Base-by-base conservation (phyloP, 2,329 filamentous ascomycete species). In the Talaromyces marneffei region DNA sequence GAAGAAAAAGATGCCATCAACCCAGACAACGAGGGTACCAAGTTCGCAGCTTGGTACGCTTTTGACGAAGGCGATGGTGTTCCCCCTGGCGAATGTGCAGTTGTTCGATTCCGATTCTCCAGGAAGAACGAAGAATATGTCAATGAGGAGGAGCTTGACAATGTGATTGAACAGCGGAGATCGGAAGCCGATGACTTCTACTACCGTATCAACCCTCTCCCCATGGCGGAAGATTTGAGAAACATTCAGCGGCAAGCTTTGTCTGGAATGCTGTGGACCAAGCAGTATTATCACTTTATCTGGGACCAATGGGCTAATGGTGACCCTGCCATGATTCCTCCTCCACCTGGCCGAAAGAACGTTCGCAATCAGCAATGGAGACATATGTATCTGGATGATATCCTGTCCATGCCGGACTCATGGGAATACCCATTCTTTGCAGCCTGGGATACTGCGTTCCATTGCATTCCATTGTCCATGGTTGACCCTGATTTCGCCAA, bases 371-470 rank as follows among this genome's bases (percentile, higher is more conserved):
- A 85, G 39, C 86, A 95, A 65, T 97, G 94, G 94, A 95, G 90
- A 71, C 93, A 97, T 75, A 87, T 97, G 83, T 85, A 97, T 75
- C 86, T 96, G 68, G 94, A 97, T 67, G 93, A 97, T 72, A 92
- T 97, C 64, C 76, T 97, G 35, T 97, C 93, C 0, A 97, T 97
- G 93, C 94, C 93, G 0, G 93, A 97, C 74, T 96, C 92, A 0
- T 97, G 93, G 93, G 93, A 97, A 71, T 97, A 97, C 69, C 93
- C 93, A 0, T 97, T 97, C 80, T 97, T 97, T 74, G 92, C 92
- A 20, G 93, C 93, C 3, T 97, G 93, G 93, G 93, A 97, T 74
- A 93, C 90, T 59, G 93, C 92, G 4, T 97, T 97, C 76, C 94
- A 97, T 77, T 96, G 92, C 72, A 96, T 97, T 67, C 91, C 92